Evolutionary conservation across 2,329 filamentous ascomycete genomes (phyloP), one percentile per base, ranked within the genome.

Genomic region (Chaetoscypha palmicola): DNA sequence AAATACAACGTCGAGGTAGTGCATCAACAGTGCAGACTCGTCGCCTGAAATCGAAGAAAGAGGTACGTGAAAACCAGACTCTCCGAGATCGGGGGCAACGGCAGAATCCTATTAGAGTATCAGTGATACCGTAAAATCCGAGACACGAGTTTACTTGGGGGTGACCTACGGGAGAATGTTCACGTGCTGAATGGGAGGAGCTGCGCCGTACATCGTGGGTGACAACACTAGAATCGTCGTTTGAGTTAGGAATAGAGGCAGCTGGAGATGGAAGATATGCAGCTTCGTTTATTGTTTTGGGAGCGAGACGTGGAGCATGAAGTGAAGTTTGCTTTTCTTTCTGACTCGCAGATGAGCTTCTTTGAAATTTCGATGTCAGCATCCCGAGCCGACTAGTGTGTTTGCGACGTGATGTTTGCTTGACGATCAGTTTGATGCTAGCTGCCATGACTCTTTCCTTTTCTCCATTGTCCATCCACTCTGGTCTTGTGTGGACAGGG

Each of bases 1-100:
- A 49, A 82, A 75, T 14, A 81, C 68, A 52, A 75, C 72, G 56
- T 83, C 79, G 34, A 81, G 66, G 55, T 81, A 83, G 45, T 77
- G 68, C 70, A 78, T 77, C 46, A 75, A 62, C 33, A 72, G 46
- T 11, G 45, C 17, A n/a, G 50, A 41, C 14, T 57, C 52, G 16
- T 50, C 39, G 3, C 23, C 30, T 11, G 52, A 41, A 9, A 51
- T 41, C 2, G 42, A 41, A 14, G 35, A 33, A 5, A 50, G 23
- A 28, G 46, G 31, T 35, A 30, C 36, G 21, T 14, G 5, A 12
- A 31, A 31, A 7, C 12, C 24, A 7, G 7, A 7, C 7, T 12
- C 12, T 7, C 24, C 24, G 12, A 7, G 7, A 28, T 28, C 7
- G 24, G 7, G 7, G 24, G 24, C 12, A 28, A 7, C 24, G 24